phyloP scores from a whole-genome alignment of 169 alveolate species.

The Eimeria sp. region DNA sequence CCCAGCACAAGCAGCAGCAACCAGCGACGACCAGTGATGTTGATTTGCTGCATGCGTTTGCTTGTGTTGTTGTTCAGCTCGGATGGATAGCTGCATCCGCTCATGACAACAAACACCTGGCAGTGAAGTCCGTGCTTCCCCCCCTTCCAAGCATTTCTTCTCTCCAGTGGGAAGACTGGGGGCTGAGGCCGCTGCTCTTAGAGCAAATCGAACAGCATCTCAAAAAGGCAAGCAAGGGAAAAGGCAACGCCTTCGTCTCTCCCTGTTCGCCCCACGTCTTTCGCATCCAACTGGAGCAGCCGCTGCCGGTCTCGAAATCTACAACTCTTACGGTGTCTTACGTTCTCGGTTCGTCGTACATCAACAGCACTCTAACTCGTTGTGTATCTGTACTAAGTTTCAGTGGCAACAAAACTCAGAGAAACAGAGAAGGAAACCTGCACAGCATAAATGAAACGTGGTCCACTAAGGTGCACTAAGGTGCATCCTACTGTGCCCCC shows the following conservation, averaged over 20 bases:
- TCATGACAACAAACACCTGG: neutral
- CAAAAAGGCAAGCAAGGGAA: neutral
- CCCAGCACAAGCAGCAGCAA: neutral
- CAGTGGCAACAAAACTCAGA: neutral
- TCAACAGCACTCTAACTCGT: neutral
- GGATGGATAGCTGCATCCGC: constrained; percentile 22
- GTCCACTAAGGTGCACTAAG: neutral
- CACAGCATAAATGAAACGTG: neutral
- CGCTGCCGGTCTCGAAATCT: neutral
- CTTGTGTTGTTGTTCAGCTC: constrained; percentile 2
- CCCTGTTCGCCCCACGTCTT: constrained; percentile 36
- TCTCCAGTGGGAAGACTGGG: constrained; percentile 48
- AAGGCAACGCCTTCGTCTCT: constrained; percentile 9
- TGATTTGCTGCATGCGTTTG: neutral
- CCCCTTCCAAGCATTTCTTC: constrained; percentile 38
- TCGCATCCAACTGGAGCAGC: constrained; percentile 5
- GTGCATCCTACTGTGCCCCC: neutral
- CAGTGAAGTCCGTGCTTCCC: neutral
- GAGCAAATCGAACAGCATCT: constrained; percentile 14
- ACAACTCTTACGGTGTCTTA: neutral
- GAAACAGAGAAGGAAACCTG: neutral
- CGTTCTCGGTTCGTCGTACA: constrained; percentile 16
- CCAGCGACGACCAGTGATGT: neutral
- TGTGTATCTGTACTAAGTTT: neutral
- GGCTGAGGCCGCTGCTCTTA: constrained; percentile 24